Percentiles rank a stretch among this genome's conserved stretches.
These are phyloP conservation scores for Neurospora hispaniola DNA, from an alignment of 495 filamentous ascomycete species.

Conservation along the genomic window DNA sequence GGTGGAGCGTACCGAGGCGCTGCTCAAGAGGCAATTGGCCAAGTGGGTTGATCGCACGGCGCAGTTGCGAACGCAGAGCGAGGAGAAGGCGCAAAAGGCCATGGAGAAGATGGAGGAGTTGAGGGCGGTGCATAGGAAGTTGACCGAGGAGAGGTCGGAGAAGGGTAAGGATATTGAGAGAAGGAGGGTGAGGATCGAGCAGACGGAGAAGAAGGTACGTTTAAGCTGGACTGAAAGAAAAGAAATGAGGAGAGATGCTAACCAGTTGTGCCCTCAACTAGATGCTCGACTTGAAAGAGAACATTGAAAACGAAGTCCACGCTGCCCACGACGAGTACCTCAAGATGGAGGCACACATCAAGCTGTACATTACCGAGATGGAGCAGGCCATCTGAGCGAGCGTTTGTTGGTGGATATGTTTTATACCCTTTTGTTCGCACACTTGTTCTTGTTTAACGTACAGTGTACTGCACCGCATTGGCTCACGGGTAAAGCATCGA, in stretches of 20 bases:
- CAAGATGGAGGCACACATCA: conserved; percentile 94
- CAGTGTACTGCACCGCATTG: neutral
- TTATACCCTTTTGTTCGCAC: neutral
- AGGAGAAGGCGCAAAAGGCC: conserved; percentile 68
- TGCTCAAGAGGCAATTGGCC: conserved; percentile 72
- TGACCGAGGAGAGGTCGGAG: conserved; percentile 74
- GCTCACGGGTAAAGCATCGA: neutral
- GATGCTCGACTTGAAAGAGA: conserved; percentile 96
- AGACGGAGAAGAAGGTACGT: conserved; percentile 94
- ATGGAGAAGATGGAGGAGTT: conserved; percentile 86
- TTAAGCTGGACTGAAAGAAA: neutral
- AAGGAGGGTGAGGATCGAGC: conserved; percentile 82
- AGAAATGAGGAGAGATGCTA: neutral
- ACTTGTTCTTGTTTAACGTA: neutral
- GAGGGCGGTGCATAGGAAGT: conserved; percentile 62
- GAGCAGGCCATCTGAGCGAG: conserved; percentile 66
- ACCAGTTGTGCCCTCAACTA: conserved; percentile 20
- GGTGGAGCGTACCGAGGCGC: conserved; percentile 73
- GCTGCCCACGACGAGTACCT: conserved; percentile 82
- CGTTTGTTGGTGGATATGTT: neutral
- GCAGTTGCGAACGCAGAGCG: conserved; percentile 61
- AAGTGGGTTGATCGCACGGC: conserved; percentile 81
- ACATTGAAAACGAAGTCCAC: conserved; percentile 87
- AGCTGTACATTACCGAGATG: conserved; percentile 97
- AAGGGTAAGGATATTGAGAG: conserved; percentile 86